A percentile compares a stretch with the other conserved stretches of the same genome.
phyloP scores from a whole-genome alignment of 208 protist species.

The Leishmania turanica region DNA sequence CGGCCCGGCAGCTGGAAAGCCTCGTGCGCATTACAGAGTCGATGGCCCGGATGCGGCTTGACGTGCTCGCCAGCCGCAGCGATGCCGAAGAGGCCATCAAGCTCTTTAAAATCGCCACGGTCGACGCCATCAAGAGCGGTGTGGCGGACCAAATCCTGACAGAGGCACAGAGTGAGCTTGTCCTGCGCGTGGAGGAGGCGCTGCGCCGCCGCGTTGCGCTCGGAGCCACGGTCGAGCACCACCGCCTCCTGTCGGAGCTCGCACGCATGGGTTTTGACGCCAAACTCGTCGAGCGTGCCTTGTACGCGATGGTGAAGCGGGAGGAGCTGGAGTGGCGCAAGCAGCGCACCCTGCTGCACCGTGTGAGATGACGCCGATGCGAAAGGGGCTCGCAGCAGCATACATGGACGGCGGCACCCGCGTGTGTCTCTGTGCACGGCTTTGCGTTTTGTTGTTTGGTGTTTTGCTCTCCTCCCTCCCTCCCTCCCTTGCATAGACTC shows the following conservation, averaged over 20 bases:
- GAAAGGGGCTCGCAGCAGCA: background rate
- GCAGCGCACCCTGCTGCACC: slow-evolving; percentile 83
- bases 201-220: slow-evolving; percentile 82
- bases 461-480: background rate
- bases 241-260: slow-evolving; percentile 78
- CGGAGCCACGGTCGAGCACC: slow-evolving; percentile 86
- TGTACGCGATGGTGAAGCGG: slow-evolving; percentile 90
- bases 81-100: slow-evolving; percentile 97
- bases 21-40: slow-evolving; percentile 98
- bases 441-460: no score
- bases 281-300: slow-evolving; percentile 82
- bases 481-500: background rate
- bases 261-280: slow-evolving; percentile 84
- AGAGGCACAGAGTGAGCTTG: slow-evolving; percentile 82
- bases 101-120: slow-evolving; percentile 95
- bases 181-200: slow-evolving; percentile 86
- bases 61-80: slow-evolving; percentile 76
- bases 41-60: slow-evolving; percentile 96
- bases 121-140: slow-evolving; percentile 92
- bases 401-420: background rate
- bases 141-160: slow-evolving; percentile 78
- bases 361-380: slow-evolving; percentile 43
- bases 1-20: slow-evolving; percentile 95
- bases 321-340: slow-evolving; percentile 92
- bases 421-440: background rate